Evolutionary conservation across 106 monocot genomes (phyloP).

Genomic region (Acanthochlamys bracteata): DNA sequence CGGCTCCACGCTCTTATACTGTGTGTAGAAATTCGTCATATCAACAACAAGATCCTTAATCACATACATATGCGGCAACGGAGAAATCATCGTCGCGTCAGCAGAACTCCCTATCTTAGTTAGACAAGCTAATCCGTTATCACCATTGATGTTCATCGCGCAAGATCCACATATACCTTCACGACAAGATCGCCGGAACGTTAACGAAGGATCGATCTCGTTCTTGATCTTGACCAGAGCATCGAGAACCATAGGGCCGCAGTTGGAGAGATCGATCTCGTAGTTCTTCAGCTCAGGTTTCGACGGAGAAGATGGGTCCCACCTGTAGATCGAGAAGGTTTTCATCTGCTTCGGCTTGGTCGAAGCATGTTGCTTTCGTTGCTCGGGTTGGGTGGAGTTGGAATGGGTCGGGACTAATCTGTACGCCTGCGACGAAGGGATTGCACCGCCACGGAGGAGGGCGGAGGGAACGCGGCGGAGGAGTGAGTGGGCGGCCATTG

Average conservation of each 20-base stretch:
- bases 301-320: conserved; percentile 61
- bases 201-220: conserved; percentile 70
- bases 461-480: background rate
- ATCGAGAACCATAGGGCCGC: conserved; percentile 91
- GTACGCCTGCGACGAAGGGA: background rate
- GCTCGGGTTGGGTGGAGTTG: conserved; percentile 31
- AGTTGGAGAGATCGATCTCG: conserved; percentile 70
- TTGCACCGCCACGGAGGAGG: background rate
- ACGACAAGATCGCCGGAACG: conserved; percentile 70
- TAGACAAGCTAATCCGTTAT: conserved; percentile 88
- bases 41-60: conserved; percentile 95
- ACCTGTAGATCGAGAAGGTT: conserved; percentile 89
- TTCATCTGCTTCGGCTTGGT: conserved; percentile 20
- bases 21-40: conserved; percentile 93
- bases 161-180: conserved; percentile 87
- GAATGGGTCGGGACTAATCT: conserved; percentile 29
- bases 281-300: conserved; percentile 62
- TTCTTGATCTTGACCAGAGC: conserved; percentile 94
- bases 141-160: conserved; percentile 93
- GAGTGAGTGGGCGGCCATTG: background rate
- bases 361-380: background rate
- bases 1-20: conserved; percentile 96
- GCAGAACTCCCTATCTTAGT: conserved; percentile 39
- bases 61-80: conserved; percentile 92
- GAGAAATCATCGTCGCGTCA: conserved; percentile 32